phyloP scores from a whole-genome alignment of 208 protist genomes.

The Acanthamoeba sp. region DNA sequence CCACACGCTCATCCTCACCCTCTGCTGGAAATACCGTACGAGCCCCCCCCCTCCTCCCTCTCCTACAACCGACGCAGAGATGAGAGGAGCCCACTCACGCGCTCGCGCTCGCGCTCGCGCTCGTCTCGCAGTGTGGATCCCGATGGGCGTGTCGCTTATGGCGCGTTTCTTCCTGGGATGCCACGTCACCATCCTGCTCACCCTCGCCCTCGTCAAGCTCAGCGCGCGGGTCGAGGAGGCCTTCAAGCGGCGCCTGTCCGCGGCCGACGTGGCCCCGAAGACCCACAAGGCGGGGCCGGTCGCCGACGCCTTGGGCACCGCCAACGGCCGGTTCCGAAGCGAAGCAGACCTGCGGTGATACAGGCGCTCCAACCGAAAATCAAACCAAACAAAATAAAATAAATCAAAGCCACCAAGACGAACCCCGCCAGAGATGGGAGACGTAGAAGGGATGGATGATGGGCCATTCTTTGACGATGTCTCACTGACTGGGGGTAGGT shows the following conservation, averaged over 20 bases:
- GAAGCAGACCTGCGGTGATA: neutral
- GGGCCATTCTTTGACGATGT: too few species aligned
- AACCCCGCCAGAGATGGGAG: too few species aligned
- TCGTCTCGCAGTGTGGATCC: conserved; percentile 53
- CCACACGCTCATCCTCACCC: conserved; percentile 47
- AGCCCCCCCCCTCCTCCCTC: neutral
- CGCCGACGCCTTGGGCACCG: too few species aligned
- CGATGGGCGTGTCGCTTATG: conserved; percentile 25
- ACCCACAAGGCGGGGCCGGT: too few species aligned
- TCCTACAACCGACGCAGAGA: neutral
- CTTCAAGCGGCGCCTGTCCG: neutral
- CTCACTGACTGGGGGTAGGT: too few species aligned
- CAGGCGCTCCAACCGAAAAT: too few species aligned
- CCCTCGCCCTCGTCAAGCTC: conserved; percentile 16
- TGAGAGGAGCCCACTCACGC: neutral
- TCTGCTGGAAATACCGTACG: conserved; percentile 61
- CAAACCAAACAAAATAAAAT: too few species aligned
- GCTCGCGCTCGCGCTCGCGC: too few species aligned
- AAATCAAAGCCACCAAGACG: too few species aligned
- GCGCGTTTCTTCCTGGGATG: conserved; percentile 52
- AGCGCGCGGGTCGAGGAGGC: neutral
- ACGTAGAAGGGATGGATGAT: too few species aligned
- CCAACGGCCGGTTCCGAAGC: neutral
- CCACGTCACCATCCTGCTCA: conserved; percentile 37
- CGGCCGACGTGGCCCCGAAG: neutral